A percentile compares a stretch with the other conserved stretches of the same genome.
Evolutionary conservation across 2,329 filamentous ascomycete genomes (phyloP).

Genomic region (Calonectria pteridis): DNA sequence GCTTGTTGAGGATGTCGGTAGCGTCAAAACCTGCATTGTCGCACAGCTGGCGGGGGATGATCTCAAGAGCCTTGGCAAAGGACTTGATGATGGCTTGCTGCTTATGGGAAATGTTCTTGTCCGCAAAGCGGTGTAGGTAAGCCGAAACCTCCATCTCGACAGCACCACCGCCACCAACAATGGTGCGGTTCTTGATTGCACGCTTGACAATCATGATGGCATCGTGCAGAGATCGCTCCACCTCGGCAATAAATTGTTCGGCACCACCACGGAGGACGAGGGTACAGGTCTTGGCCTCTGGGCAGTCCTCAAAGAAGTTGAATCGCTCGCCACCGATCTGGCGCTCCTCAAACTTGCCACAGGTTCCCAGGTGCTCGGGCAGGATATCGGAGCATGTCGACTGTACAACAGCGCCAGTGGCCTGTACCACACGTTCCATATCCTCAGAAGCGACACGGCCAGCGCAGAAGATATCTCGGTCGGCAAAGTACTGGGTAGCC

Average conservation of each 20-base stretch:
- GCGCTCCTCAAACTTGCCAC: constrained; percentile 91
- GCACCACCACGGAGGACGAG: constrained; percentile 94
- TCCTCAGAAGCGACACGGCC: constrained; percentile 92
- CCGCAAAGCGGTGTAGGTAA: constrained; percentile 92
- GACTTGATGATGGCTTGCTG: constrained; percentile 98
- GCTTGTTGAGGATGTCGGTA: constrained; percentile 95
- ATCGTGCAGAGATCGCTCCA: constrained; percentile 96
- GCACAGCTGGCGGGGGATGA: constrained; percentile 96
- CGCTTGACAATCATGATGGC: constrained; percentile 99
- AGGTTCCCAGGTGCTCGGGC: constrained; percentile 88
- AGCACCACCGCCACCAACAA: constrained; percentile 95
- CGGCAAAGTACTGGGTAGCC: constrained; percentile 97
- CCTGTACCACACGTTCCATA: constrained; percentile 95
- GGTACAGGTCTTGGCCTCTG: constrained; percentile 96
- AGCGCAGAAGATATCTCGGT: constrained; percentile 98
- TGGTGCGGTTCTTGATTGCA: constrained; percentile 92
- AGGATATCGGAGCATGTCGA: constrained; percentile 97
- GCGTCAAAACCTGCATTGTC: constrained; percentile 99
- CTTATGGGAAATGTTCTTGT: constrained; percentile 93
- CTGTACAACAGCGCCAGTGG: constrained; percentile 91
- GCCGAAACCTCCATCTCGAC: constrained; percentile 97
- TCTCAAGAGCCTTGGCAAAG: constrained; percentile 96
- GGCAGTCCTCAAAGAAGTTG: constrained; percentile 98
- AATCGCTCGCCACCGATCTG: constrained; percentile 98
- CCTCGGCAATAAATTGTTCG: constrained; percentile 99